Base-by-base conservation (phyloP, 768 basidiomycete genomes). In the Boletus fagicola region DNA sequence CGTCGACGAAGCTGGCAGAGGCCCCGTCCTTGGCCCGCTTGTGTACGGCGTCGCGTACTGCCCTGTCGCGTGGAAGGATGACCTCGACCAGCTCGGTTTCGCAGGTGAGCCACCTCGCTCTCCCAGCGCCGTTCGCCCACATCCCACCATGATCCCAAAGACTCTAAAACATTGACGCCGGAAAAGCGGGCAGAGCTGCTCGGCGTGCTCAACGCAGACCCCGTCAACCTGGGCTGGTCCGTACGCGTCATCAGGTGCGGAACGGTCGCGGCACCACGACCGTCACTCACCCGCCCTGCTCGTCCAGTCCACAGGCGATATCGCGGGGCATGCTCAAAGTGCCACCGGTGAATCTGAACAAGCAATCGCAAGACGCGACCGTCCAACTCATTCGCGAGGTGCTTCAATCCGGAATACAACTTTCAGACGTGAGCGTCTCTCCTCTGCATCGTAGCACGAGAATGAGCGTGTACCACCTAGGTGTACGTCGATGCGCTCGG, bases 1-100 rank as follows among this genome's bases (percentile, higher is more conserved):
- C 24, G 94, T 99, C n/a, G 97, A 99, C 72, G 97, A 99, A 71
- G 97, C 97, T 0, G 97, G 97, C 0, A 80, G 97, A 53, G 97
- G 97, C 0, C 97, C 96, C 22, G 96, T 96, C 2, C 77, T 99
- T 0, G 96, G 95, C 1, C 97, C 97, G 0, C 82, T 98, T 58
- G 97, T 99, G 0, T 98, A 99, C 66, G 96, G 91, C 8, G 85
- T 96, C 26, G 95, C 97, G 0, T 98, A 93, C 67, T 98, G 96
- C 65, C 91, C 94, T 3, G 79, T 79, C 4, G 77, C 85, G 24
- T 98, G 91, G 74, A 78, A 85, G 61, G 83, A 87, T 3, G 72
- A 83, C 15, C 73, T 99, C 53, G 87, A 92, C 50, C 71, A 78
- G 13, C 78, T 98, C 4, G 97, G 96, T 0, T 98, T 99, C 72